Conservation (phyloP, 2,329 filamentous ascomycete genomes). For the Phoma herbarum region DNA sequence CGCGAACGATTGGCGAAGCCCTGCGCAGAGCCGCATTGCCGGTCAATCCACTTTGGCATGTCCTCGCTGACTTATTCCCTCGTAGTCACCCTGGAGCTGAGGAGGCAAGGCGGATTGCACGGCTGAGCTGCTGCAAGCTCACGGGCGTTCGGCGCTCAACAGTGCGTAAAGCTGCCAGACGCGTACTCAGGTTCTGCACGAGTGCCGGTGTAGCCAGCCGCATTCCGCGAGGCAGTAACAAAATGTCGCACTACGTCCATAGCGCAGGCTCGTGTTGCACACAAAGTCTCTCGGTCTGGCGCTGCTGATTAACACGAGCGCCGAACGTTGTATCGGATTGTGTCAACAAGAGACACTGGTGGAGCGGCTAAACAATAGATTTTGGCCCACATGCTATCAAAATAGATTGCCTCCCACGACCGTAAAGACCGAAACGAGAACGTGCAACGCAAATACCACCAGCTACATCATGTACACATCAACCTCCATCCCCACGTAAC, state of each 20-base stretch:
- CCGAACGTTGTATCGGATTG: neutral
- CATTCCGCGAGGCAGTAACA: neutral
- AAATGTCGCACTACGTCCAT: neutral
- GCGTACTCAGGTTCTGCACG: neutral
- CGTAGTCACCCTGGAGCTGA: neutral
- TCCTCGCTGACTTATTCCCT: constrained; percentile 2
- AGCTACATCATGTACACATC: constrained; percentile 8
- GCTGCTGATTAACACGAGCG: neutral
- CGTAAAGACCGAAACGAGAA: constrained; percentile 2
- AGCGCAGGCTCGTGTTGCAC: neutral
- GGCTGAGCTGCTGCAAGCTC: constrained; percentile 4
- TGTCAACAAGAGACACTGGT: neutral
- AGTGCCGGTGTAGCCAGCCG: neutral
- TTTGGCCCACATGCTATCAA: neutral
- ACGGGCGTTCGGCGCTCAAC: neutral
- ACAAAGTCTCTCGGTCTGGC: neutral
- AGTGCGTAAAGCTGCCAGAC: neutral
- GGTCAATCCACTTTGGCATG: constrained; percentile 14
- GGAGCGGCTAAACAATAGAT: neutral
- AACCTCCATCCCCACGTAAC: constrained; percentile 1
- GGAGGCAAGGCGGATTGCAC: constrained; percentile 16
- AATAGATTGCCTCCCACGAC: constrained; percentile 1
- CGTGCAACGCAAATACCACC: neutral
- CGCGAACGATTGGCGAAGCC: constrained; percentile 2
- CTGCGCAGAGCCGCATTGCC: constrained; percentile 20